Conservation (phyloP, 2,329 filamentous ascomycete genomes). For the Phialophora verrucosa region DNA sequence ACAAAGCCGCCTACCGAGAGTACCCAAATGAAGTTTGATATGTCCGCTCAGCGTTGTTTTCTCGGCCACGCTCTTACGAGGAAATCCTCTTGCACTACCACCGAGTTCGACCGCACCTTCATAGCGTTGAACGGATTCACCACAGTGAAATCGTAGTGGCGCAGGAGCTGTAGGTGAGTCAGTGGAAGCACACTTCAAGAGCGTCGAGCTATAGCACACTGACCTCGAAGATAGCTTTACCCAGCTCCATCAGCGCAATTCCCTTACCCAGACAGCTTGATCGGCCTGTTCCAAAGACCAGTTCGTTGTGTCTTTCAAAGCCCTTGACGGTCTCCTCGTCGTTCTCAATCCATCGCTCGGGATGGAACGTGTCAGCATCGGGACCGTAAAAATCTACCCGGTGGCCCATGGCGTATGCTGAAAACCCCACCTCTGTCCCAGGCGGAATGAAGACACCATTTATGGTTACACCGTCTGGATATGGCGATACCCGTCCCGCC, state of each 20-base stretch:
- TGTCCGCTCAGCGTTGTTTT: not conserved
- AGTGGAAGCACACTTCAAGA: not conserved
- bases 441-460: constrained; percentile 1
- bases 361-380: constrained; percentile 53
- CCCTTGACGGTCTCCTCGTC: constrained; percentile 44
- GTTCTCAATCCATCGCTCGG: constrained; percentile 58
- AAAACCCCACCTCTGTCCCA: constrained; percentile 4
- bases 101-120: constrained; percentile 7
- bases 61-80: constrained; percentile 8
- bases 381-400: constrained; percentile 48
- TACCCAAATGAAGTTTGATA: not conserved
- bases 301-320: constrained; percentile 51
- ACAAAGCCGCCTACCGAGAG: not conserved
- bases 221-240: constrained; percentile 45
- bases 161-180: constrained; percentile 4
- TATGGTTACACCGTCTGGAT: not conserved
- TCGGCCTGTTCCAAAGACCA: constrained; percentile 54
- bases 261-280: constrained; percentile 55
- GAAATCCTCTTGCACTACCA: constrained; percentile 13
- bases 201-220: not conserved
- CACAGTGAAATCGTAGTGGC: constrained; percentile 6
- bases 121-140: constrained; percentile 5
- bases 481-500: not conserved
- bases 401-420: constrained; percentile 45
- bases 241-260: constrained; percentile 57